Percentiles rank a stretch among this genome's conserved stretches.
Conservation (phyloP, 345 rosid genomes). For the Camelina laxa region DNA sequence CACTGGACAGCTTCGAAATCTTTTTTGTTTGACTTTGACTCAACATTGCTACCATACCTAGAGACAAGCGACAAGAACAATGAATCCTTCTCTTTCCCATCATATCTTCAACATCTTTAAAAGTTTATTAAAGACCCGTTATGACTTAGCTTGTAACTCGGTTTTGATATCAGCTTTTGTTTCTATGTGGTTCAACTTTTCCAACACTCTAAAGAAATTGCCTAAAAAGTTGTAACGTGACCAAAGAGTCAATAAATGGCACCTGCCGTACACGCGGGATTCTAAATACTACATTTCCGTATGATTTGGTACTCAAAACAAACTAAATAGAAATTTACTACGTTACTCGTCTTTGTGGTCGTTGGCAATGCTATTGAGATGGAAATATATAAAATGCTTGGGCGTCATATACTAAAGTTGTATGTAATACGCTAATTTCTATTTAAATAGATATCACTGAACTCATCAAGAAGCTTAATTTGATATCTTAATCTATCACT, state of each 20-base stretch:
- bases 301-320: background rate
- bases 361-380: background rate
- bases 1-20: slow-evolving; percentile 85
- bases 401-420: slow-evolving; percentile 16
- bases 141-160: background rate
- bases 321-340: slow-evolving; percentile 1
- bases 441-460: slow-evolving; percentile 2
- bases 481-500: background rate
- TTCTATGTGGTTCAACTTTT: slow-evolving; percentile 8
- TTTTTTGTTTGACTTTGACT: slow-evolving; percentile 79
- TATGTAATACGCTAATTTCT: background rate
- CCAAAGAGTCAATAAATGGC: background rate
- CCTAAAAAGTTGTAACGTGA: slow-evolving; percentile 18
- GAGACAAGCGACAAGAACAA: slow-evolving; percentile 79
- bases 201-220: slow-evolving; percentile 4
- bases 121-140: background rate
- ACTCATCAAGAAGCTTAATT: slow-evolving; percentile 16
- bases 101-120: slow-evolving; percentile 39
- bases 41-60: slow-evolving; percentile 64
- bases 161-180: background rate
- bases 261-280: background rate
- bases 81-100: slow-evolving; percentile 74
- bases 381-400: background rate
- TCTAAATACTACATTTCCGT: background rate
- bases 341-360: slow-evolving; percentile 5